Percentiles rank a stretch among this genome's conserved stretches.
phyloP scores from a whole-genome alignment of 1,284 basidiomycete species.

The Mycosarcoma mackinlayi region DNA sequence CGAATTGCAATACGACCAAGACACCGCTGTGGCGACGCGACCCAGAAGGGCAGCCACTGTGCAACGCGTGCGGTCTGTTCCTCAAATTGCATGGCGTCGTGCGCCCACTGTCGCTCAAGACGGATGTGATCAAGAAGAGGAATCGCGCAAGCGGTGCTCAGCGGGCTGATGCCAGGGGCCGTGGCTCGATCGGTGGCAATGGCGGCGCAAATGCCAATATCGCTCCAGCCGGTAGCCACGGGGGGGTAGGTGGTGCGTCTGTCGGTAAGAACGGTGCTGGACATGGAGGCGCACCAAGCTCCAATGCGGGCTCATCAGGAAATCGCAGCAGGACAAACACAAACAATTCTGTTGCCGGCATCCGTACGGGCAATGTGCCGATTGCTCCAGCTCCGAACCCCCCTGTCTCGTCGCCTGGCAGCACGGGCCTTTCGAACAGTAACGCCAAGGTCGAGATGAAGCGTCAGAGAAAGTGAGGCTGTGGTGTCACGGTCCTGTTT shows the following conservation, averaged over 20 bases:
- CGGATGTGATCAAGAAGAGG: constrained; percentile 96
- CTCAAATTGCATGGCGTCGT: constrained; percentile 95
- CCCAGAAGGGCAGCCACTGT: constrained; percentile 92
- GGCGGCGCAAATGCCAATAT: constrained; percentile 25
- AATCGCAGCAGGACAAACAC: constrained; percentile 23
- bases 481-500: too few species aligned
- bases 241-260: constrained; percentile 2
- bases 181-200: constrained; percentile 13
- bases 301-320: not conserved
- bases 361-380: constrained; percentile 45
- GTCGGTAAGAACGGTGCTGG: constrained; percentile 13
- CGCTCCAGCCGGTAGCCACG: constrained; percentile 18
- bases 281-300: not conserved
- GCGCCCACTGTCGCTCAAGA: constrained; percentile 90
- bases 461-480: constrained; percentile 38
- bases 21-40: constrained; percentile 95
- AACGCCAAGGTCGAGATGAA: constrained; percentile 47
- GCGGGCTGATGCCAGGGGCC: constrained; percentile 25
- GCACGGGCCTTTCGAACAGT: constrained; percentile 23
- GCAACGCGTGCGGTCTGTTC: constrained; percentile 70
- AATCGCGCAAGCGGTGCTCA: constrained; percentile 59
- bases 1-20: constrained; percentile 94
- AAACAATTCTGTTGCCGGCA: constrained; percentile 36
- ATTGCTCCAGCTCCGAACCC: constrained; percentile 47
- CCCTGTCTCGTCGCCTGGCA: constrained; percentile 43